phyloP scores from a whole-genome alignment of 306 rosid species.

The Crataegus laevigata region DNA sequence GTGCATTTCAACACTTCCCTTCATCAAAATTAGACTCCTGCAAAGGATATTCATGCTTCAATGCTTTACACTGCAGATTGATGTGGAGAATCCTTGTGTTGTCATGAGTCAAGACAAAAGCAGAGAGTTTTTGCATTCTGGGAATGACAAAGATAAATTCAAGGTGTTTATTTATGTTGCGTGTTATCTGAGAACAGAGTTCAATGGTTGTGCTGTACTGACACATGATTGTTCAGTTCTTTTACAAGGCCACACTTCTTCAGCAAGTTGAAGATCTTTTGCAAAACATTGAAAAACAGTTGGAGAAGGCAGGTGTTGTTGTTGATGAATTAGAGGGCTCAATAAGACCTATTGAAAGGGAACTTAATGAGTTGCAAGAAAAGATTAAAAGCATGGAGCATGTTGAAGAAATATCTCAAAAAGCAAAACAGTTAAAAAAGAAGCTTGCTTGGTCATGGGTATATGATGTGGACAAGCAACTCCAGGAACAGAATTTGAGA shows the following conservation, averaged over 20 bases:
- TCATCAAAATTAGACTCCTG: conserved; percentile 2
- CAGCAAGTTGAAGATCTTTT: conserved; percentile 86
- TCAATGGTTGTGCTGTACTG: conserved; percentile 28
- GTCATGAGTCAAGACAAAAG: conserved; percentile 93
- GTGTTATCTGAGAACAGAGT: conserved; percentile 1
- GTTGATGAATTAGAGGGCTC: conserved; percentile 63
- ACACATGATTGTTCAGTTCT: conserved; percentile 61
- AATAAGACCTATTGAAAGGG: conserved; percentile 73
- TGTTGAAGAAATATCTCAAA: conserved; percentile 63
- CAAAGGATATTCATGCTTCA: not conserved
- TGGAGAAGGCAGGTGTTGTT: conserved; percentile 41
- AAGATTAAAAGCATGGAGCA: conserved; percentile 77
- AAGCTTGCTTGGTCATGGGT: conserved; percentile 99
- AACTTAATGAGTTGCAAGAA: conserved; percentile 60
- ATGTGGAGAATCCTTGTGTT: conserved; percentile 93
- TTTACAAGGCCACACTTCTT: conserved; percentile 92
- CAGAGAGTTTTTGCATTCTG: conserved; percentile 91
- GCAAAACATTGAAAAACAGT: conserved; percentile 48
- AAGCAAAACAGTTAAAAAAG: conserved; percentile 62
- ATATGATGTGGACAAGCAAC: conserved; percentile 62
- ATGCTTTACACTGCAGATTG: conserved; percentile 52
- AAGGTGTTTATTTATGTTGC: conserved; percentile 46
- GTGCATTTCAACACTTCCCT: not conserved
- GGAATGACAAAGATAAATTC: conserved; percentile 81
- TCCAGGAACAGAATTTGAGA: conserved; percentile 35